phyloP scores from a whole-genome alignment of 1,284 basidiomycete species.

The Golubevia sp. region DNA sequence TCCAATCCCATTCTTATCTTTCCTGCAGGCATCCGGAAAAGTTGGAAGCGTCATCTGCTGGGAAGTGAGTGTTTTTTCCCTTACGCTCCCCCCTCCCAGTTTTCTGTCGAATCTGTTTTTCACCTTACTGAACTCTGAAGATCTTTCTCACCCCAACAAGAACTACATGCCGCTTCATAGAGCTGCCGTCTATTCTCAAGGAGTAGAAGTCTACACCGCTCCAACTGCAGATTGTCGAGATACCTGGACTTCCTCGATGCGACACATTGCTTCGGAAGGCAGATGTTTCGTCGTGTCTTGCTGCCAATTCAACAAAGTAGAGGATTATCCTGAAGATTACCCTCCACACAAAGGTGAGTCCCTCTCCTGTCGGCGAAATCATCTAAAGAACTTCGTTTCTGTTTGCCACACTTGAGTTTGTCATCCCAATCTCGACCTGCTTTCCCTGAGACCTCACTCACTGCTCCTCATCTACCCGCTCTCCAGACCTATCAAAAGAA shows the following conservation, averaged over 20 bases:
- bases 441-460: too few relatives aligned
- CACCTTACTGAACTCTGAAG: too few relatives aligned
- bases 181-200: slow-evolving; percentile 69
- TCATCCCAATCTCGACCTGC: background rate
- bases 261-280: slow-evolving; percentile 76
- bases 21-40: too few relatives aligned
- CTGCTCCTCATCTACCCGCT: background rate
- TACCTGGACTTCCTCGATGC: slow-evolving; percentile 72
- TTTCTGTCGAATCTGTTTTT: too few relatives aligned
- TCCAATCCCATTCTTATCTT: too few relatives aligned
- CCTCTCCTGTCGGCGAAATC: slow-evolving; percentile 15
- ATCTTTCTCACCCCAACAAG: too few relatives aligned
- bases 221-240: slow-evolving; percentile 74
- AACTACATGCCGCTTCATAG: slow-evolving; percentile 74
- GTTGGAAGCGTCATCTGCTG: slow-evolving; percentile 23
- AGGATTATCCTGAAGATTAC: slow-evolving; percentile 69
- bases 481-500: slow-evolving; percentile 23
- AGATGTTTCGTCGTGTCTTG: slow-evolving; percentile 75
- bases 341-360: slow-evolving; percentile 64
- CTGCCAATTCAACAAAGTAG: slow-evolving; percentile 64
- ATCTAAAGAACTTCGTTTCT: background rate
- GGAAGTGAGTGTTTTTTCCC: slow-evolving; percentile 23
- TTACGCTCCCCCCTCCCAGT: too few relatives aligned
- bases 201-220: slow-evolving; percentile 72
- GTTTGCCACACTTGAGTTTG: background rate